Conservation (phyloP, 1,139 yeast species). For the Geotrichum carabidarum region DNA sequence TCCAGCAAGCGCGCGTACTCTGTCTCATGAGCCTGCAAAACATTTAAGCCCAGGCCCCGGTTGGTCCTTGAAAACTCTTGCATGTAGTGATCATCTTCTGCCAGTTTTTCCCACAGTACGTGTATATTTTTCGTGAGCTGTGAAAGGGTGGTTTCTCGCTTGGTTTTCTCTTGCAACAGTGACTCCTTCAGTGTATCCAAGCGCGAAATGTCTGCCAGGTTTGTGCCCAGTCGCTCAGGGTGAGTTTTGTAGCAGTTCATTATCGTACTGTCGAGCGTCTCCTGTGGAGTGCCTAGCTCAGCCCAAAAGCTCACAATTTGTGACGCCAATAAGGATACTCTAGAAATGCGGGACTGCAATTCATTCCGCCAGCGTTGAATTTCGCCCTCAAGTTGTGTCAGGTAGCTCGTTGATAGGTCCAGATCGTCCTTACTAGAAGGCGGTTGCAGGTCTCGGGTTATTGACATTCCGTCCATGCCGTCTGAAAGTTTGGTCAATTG, state of each 20-base stretch:
- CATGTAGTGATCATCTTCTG: conserved; percentile 24
- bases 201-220: conserved; percentile 26
- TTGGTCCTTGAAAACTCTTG: conserved; percentile 30
- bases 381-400: conserved; percentile 30
- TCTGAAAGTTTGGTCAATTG: conserved; percentile 13
- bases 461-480: conserved; percentile 13
- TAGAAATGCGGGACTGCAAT: conserved; percentile 25
- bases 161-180: conserved; percentile 22
- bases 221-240: conserved; percentile 33
- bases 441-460: conserved; percentile 9
- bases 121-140: conserved; percentile 20
- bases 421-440: conserved; percentile 17
- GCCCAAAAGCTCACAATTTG: conserved; percentile 35
- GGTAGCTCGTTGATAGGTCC: conserved; percentile 25
- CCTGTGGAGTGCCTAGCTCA: conserved; percentile 36
- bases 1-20: conserved; percentile 57
- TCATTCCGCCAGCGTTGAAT: conserved; percentile 30
- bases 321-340: conserved; percentile 26
- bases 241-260: conserved; percentile 26
- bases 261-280: conserved; percentile 30
- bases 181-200: conserved; percentile 22
- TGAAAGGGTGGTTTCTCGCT: conserved; percentile 21
- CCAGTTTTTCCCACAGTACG: conserved; percentile 33
- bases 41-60: conserved; percentile 36
- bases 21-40: conserved; percentile 40